These are phyloP conservation scores for Pichia gijzeniarum DNA, from an alignment of 805 yeast genomes.

Conservation along the genomic window DNA sequence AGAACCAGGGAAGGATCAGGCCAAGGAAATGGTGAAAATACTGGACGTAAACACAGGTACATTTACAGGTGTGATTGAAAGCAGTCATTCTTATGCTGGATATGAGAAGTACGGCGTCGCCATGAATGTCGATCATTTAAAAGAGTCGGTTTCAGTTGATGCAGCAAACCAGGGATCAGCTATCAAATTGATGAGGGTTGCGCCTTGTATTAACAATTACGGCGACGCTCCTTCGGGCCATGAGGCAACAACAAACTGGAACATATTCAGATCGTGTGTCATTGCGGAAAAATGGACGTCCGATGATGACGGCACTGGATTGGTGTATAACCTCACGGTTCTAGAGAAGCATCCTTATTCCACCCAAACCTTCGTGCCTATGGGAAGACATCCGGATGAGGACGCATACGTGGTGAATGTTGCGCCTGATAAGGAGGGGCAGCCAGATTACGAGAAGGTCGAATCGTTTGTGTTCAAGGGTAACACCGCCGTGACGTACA, in stretches of 20 bases:
- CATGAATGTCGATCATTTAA: slow-evolving; percentile 72
- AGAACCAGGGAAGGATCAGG: too few relatives aligned
- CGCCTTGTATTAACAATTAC: slow-evolving; percentile 56
- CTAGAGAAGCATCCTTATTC: slow-evolving; percentile 86
- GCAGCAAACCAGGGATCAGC: slow-evolving; percentile 96
- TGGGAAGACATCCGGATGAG: slow-evolving; percentile 54
- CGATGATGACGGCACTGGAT: slow-evolving; percentile 9
- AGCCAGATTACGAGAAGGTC: slow-evolving; percentile 58
- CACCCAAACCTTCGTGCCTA: slow-evolving; percentile 87
- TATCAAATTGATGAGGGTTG: slow-evolving; percentile 62
- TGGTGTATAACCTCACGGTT: slow-evolving; percentile 51
- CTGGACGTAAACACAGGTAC: slow-evolving; percentile 6
- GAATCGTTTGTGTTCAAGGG: slow-evolving; percentile 74
- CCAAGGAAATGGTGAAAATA: slow-evolving; percentile 9
- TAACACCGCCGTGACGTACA: slow-evolving; percentile 86
- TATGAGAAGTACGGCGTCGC: slow-evolving; percentile 71
- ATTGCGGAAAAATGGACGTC: slow-evolving; percentile 51
- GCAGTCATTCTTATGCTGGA: slow-evolving; percentile 27
- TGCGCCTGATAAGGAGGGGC: slow-evolving; percentile 40
- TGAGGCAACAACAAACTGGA: slow-evolving; percentile 63
- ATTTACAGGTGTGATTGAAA: not conserved
- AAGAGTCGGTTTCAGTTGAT: slow-evolving; percentile 37
- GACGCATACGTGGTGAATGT: slow-evolving; percentile 74
- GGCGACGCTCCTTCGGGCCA: slow-evolving; percentile 38
- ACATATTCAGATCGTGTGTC: slow-evolving; percentile 75